A percentile compares a stretch with the other conserved stretches of the same genome.
phyloP scores from a whole-genome alignment of 1,139 yeast species.

The Kodamaea fungicola region DNA sequence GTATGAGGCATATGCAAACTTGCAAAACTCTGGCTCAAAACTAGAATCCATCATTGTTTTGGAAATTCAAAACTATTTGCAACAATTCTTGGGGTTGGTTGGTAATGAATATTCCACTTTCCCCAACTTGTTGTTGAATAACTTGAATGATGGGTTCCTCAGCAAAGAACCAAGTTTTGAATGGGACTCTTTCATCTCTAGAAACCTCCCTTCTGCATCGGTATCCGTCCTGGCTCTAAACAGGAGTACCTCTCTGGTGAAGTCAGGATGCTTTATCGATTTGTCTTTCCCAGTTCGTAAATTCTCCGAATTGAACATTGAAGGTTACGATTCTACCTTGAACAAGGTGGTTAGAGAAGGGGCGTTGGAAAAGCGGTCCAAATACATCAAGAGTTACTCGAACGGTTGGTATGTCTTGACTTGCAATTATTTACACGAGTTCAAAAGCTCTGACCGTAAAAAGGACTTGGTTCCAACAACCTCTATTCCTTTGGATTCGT shows the following conservation, averaged over 20 bases:
- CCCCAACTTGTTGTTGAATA: constrained; percentile 61
- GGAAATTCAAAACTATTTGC: constrained; percentile 80
- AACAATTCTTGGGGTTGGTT: constrained; percentile 64
- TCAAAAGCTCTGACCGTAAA: constrained; percentile 77
- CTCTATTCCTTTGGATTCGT: constrained; percentile 79
- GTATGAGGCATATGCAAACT: constrained; percentile 82
- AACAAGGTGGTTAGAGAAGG: constrained; percentile 76
- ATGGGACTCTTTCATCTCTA: constrained; percentile 80
- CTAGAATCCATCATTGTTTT: constrained; percentile 83
- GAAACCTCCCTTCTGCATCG: constrained; percentile 50
- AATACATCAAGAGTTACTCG: constrained; percentile 83
- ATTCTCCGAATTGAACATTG: constrained; percentile 58
- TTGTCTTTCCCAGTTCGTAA: constrained; percentile 69
- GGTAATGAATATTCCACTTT: constrained; percentile 69
- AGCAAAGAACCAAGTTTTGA: constrained; percentile 77
- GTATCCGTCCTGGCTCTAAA: constrained; percentile 31
- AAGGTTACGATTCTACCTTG: constrained; percentile 66
- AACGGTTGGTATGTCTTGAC: constrained; percentile 91
- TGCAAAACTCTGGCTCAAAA: constrained; percentile 85
- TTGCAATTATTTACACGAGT: constrained; percentile 84
- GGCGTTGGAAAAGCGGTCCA: constrained; percentile 81
- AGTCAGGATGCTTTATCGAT: constrained; percentile 65
- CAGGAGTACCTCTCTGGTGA: constrained; percentile 17
- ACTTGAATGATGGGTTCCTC: constrained; percentile 69
- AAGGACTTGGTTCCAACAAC: constrained; percentile 83